Conservation (phyloP, 2,329 filamentous ascomycete genomes). For the Bipolaris gigantea region DNA sequence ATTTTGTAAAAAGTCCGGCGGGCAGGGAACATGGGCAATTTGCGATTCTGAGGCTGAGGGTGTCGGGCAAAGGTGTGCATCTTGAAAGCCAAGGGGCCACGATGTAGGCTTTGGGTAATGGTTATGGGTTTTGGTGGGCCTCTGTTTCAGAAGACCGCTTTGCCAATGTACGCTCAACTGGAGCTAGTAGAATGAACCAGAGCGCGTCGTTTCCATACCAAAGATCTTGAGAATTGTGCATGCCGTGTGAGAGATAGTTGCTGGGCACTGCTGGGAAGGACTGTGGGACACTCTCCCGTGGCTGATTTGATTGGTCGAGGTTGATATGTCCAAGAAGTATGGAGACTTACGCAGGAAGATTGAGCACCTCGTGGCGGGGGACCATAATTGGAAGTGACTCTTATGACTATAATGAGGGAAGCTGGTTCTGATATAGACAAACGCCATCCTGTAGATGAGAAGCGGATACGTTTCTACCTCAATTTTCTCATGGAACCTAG, state of each 20-base stretch:
- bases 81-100: neutral
- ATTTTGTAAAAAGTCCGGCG: neutral
- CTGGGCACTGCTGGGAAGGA: too few relatives aligned
- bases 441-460: neutral
- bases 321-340: neutral
- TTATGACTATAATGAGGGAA: neutral
- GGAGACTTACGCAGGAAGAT: neutral
- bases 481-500: neutral
- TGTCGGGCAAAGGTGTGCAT: neutral
- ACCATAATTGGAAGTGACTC: neutral
- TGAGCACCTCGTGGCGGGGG: neutral
- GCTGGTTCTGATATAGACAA: neutral
- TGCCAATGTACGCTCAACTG: neutral
- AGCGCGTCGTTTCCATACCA: neutral
- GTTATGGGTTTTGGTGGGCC: neutral
- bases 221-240: neutral
- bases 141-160: neutral
- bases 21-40: neutral
- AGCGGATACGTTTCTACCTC: neutral
- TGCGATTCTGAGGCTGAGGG: neutral
- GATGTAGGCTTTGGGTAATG: neutral
- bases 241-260: neutral
- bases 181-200: neutral
- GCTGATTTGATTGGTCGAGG: neutral
- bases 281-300: neutral